These are phyloP conservation scores for Cytospora mali DNA, from an alignment of 2,329 filamentous ascomycete genomes.

Conservation along the genomic window DNA sequence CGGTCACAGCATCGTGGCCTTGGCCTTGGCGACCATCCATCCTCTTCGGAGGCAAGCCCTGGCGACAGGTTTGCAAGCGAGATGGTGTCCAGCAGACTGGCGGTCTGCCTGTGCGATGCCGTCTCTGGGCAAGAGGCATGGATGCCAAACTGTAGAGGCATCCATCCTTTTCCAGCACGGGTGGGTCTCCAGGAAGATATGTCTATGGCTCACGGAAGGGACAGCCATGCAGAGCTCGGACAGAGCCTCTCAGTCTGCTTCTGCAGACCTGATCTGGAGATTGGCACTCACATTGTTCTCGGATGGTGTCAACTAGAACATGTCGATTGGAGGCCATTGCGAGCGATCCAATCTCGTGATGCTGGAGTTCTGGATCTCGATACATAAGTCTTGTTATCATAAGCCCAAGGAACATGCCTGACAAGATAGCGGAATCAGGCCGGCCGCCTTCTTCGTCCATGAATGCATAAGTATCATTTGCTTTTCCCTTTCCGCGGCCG, in stretches of 20 bases:
- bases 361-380: not conserved
- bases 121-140: slow-evolving; percentile 11
- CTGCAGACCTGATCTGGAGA: no score
- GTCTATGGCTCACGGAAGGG: no score
- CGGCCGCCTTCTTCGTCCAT: no score
- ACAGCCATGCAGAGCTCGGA: no score
- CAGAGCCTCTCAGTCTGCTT: no score
- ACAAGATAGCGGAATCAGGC: not conserved
- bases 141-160: slow-evolving; percentile 1
- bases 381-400: not conserved
- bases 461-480: not conserved
- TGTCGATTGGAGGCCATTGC: no score
- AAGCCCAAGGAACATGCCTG: not conserved
- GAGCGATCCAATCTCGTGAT: not conserved
- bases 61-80: not conserved
- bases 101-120: not conserved
- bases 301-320: no score
- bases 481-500: not conserved
- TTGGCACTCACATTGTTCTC: no score
- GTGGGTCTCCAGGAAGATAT: slow-evolving; percentile 10
- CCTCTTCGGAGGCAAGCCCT: not conserved
- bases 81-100: slow-evolving; percentile 12
- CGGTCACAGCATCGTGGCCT: slow-evolving; percentile 1
- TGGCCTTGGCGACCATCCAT: not conserved
- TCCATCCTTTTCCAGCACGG: not conserved